phyloP scores from a whole-genome alignment of 176 grass and related monocot genomes.

The Phoenix roebelenii region DNA sequence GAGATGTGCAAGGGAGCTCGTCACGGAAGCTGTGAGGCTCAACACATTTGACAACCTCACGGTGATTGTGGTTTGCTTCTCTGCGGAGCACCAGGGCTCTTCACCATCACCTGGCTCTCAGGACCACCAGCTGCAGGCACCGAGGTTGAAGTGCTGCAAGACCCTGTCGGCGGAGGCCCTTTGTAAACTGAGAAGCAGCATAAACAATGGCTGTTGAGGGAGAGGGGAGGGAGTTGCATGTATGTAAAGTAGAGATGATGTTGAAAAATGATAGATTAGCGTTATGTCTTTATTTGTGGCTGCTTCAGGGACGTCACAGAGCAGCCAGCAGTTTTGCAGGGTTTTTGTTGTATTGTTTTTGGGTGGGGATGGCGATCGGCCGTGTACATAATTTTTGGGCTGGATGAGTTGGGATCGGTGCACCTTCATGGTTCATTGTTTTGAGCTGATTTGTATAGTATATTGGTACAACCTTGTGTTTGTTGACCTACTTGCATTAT shows the following conservation, averaged over 20 bases:
- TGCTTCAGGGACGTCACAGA: no score
- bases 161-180: constrained; percentile 4
- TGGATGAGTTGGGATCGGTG: no score
- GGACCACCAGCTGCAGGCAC: no score
- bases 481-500: no score
- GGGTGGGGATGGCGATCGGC: no score
- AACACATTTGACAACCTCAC: constrained; percentile 13
- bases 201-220: not conserved
- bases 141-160: not conserved
- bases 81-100: not conserved
- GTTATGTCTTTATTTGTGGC: no score
- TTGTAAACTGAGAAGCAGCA: constrained; percentile 6
- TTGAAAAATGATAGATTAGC: not conserved
- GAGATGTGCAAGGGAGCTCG: constrained; percentile 4
- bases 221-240: not conserved
- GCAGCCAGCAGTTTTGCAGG: no score
- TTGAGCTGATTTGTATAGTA: no score
- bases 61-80: constrained; percentile 6
- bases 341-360: no score
- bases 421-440: no score
- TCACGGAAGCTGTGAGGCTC: constrained; percentile 1
- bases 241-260: not conserved
- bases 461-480: no score
- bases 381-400: no score
- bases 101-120: not conserved